phyloP scores from a whole-genome alignment of 106 monocot genomes.

The Dioscorea zingiberensis region DNA sequence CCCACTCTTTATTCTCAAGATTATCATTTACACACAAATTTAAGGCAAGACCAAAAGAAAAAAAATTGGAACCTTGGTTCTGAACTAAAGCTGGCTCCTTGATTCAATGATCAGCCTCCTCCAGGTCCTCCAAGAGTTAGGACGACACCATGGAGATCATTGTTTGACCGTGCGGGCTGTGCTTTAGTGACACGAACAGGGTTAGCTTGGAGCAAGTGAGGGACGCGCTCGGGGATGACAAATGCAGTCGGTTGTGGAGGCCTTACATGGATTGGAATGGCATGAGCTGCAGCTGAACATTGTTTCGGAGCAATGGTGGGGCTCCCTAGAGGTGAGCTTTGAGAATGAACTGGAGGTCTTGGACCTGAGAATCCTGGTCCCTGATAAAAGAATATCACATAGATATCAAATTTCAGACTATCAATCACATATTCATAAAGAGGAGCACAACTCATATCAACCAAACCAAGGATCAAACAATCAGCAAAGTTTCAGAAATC shows the following conservation, averaged over 20 bases:
- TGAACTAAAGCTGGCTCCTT: not conserved
- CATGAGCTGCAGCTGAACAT: conserved; percentile 11
- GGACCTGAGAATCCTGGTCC: conserved; percentile 32
- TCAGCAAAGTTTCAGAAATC: no score
- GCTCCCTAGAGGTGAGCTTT: conserved; percentile 8
- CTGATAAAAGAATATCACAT: conserved; percentile 14
- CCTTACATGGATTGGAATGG: conserved; percentile 37
- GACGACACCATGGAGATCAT: conserved; percentile 72
- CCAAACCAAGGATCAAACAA: no score
- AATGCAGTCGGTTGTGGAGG: conserved; percentile 12
- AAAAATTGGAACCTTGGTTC: not conserved
- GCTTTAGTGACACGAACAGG: conserved; percentile 22
- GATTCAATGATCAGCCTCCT: conserved; percentile 6
- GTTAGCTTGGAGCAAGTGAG: conserved; percentile 13
- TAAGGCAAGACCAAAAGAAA: not conserved
- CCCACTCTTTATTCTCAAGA: conserved; percentile 6
- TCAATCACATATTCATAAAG: no score
- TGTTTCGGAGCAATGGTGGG: conserved; percentile 17
- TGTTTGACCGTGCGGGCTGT: conserved; percentile 32
- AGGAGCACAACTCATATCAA: no score
- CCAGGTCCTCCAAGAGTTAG: conserved; percentile 74
- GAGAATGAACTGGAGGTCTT: conserved; percentile 31
- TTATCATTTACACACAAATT: not conserved
- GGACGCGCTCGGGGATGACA: conserved; percentile 28
- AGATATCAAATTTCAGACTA: no score